Conservation (phyloP, 441 rosid species). For the Populus hybrid region DNA sequence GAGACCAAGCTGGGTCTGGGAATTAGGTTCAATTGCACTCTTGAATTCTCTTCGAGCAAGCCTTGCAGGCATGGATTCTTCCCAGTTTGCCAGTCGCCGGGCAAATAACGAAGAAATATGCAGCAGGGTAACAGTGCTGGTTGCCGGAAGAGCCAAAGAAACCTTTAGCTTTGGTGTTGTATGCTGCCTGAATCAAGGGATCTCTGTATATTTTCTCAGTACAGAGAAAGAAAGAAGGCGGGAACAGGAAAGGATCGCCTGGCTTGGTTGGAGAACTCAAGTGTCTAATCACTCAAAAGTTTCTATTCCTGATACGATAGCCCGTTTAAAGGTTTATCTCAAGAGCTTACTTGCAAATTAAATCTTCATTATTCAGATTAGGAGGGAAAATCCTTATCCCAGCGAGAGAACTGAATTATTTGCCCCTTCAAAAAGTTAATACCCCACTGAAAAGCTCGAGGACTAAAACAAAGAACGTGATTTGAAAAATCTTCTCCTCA, state of each 20-base stretch:
- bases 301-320: background rate
- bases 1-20: too few relatives aligned
- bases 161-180: background rate
- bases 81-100: background rate
- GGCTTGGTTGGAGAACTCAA: background rate
- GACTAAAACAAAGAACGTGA: constrained; percentile 1
- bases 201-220: background rate
- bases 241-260: background rate
- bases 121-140: background rate
- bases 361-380: constrained; percentile 1
- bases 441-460: constrained; percentile 18
- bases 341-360: background rate
- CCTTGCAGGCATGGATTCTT: background rate
- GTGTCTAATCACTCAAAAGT: constrained; percentile 4
- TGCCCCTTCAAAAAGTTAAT: constrained; percentile 12
- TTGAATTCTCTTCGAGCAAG: background rate
- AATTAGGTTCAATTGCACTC: too few relatives aligned
- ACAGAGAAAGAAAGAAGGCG: background rate
- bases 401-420: constrained; percentile 10
- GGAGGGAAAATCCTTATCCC: background rate
- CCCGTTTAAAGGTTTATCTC: background rate
- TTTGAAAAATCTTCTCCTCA: constrained; percentile 18
- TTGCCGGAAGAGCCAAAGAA: background rate
- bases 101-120: background rate
- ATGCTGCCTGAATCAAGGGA: constrained; percentile 15